phyloP scores from a whole-genome alignment of 805 yeast species.

The Teunomyces stri region DNA sequence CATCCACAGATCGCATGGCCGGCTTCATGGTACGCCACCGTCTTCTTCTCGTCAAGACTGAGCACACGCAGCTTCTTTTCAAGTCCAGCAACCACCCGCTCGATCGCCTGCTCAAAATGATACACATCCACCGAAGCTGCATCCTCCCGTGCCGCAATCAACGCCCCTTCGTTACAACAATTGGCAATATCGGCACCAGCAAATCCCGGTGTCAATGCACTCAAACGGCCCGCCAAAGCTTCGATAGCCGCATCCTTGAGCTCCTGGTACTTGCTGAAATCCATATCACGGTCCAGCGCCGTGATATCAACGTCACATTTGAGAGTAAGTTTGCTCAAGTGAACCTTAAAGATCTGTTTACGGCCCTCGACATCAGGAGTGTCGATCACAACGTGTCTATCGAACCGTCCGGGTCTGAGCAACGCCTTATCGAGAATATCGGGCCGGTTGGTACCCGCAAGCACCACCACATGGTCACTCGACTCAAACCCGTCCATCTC shows the following conservation, averaged over 20 bases:
- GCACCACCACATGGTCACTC: slow-evolving; percentile 87
- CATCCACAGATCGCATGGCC: slow-evolving; percentile 97
- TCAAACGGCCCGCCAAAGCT: slow-evolving; percentile 74
- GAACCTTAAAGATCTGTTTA: slow-evolving; percentile 80
- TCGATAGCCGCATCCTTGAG: slow-evolving; percentile 46
- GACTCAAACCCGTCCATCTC: slow-evolving; percentile 94
- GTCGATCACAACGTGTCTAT: slow-evolving; percentile 83
- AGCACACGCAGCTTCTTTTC: slow-evolving; percentile 81
- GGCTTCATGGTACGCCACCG: slow-evolving; percentile 94
- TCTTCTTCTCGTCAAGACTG: slow-evolving; percentile 74
- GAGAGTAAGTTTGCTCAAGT: slow-evolving; percentile 59
- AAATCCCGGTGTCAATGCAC: slow-evolving; percentile 92
- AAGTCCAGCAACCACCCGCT: slow-evolving; percentile 91
- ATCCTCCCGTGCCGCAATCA: slow-evolving; percentile 82
- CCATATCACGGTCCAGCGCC: slow-evolving; percentile 34
- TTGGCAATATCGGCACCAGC: slow-evolving; percentile 97
- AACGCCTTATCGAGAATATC: slow-evolving; percentile 88
- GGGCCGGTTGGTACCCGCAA: slow-evolving; percentile 93
- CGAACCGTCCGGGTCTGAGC: slow-evolving; percentile 93
- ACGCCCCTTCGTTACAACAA: slow-evolving; percentile 91
- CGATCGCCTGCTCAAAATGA: slow-evolving; percentile 91
- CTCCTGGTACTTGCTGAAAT: slow-evolving; percentile 39
- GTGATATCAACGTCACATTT: slow-evolving; percentile 37
- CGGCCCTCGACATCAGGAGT: slow-evolving; percentile 88
- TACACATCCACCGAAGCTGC: slow-evolving; percentile 57